These are phyloP conservation scores for Mucor racemosus DNA, from an alignment of 371 early-diverging fungal species.

Conservation along the genomic window DNA sequence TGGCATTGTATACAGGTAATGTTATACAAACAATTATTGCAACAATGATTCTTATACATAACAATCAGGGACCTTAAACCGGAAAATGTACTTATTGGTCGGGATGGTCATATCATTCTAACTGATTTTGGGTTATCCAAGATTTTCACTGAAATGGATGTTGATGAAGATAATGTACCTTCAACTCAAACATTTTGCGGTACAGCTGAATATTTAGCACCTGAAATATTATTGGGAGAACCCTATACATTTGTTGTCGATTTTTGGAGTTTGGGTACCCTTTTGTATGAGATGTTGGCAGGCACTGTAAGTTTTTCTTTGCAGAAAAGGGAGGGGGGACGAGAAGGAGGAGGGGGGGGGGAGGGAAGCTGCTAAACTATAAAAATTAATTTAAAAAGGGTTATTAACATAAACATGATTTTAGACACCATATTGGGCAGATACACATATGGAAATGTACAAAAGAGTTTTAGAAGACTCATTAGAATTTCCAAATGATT, in stretches of 20 bases:
- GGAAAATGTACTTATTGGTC: conserved; percentile 80
- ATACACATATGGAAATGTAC: conserved; percentile 82
- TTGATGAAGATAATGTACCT: conserved; percentile 28
- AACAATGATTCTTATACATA: too few species aligned
- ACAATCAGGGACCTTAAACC: conserved; percentile 75
- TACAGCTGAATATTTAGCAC: conserved; percentile 91
- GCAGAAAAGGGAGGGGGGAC: too few species aligned
- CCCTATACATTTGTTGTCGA: conserved; percentile 91
- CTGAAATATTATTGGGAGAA: conserved; percentile 85
- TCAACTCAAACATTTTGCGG: conserved; percentile 93
- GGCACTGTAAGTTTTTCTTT: conserved; percentile 58
- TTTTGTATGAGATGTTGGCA: conserved; percentile 85
- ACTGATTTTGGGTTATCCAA: conserved; percentile 90
- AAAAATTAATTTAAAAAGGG: background rate
- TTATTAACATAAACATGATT: background rate
- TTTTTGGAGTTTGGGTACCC: conserved; percentile 97
- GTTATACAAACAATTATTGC: background rate
- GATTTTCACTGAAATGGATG: conserved; percentile 49
- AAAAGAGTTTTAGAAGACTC: conserved; percentile 76
- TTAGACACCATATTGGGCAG: conserved; percentile 84
- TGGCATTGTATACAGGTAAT: conserved; percentile 75
- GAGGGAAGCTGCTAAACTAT: too few species aligned
- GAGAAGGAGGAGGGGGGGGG: too few species aligned
- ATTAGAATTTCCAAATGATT: conserved; percentile 69
- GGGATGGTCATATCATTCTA: conserved; percentile 85